Evolutionary conservation across 2,329 filamentous ascomycete species (phyloP).

Genomic region (Neonectria coccinea): DNA sequence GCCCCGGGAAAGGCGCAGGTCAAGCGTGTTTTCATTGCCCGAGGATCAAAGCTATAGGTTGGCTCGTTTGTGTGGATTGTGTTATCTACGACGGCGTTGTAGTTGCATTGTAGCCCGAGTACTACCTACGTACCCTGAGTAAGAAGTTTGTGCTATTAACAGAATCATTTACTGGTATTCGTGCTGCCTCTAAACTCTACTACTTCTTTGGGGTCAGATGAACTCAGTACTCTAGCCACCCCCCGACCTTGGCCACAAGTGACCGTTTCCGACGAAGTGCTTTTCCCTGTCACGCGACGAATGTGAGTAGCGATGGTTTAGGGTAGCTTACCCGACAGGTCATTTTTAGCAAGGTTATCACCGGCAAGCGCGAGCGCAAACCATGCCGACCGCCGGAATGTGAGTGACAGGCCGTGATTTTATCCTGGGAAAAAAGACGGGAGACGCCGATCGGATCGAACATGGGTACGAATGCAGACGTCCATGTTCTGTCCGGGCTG

Average conservation of each 20-base stretch:
- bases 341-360: not conserved
- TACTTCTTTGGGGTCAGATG: not conserved
- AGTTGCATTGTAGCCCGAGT: not conserved
- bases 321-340: not conserved
- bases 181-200: not conserved
- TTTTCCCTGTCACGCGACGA: not conserved
- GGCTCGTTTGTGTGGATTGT: not conserved
- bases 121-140: not conserved
- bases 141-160: not conserved
- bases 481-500: not conserved
- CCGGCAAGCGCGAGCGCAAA: not conserved
- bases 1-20: not conserved
- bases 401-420: not conserved
- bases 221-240: not conserved
- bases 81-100: not conserved
- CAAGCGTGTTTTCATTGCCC: constrained; percentile 58
- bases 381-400: not conserved
- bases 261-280: not conserved
- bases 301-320: not conserved
- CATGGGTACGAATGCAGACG: not conserved
- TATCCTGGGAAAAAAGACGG: not conserved
- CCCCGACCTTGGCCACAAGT: not conserved
- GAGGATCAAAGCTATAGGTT: constrained; percentile 56
- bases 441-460: not conserved
- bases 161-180: not conserved